These are phyloP conservation scores for Penicillium sp. DNA, from an alignment of 2,329 filamentous ascomycete species.

Conservation along the genomic window DNA sequence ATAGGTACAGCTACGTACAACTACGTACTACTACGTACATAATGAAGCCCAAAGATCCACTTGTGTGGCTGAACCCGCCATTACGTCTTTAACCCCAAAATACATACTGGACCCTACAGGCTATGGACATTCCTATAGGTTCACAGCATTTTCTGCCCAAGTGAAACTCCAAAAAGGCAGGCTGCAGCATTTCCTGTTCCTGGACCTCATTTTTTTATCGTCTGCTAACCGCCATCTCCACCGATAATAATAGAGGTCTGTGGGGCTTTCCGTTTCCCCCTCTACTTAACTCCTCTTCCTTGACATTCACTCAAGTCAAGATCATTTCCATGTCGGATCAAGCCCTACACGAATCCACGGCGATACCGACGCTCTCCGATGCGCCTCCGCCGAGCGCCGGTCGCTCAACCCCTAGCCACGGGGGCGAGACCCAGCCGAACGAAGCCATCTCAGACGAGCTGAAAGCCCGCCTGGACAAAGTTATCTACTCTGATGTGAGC, in stretches of 20 bases:
- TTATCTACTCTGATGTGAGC: conserved; percentile 49
- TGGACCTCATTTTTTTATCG: conserved; percentile 3
- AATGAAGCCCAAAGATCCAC: background rate
- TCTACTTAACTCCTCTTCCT: background rate
- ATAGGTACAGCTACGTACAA: background rate
- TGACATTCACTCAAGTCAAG: background rate
- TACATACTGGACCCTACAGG: background rate
- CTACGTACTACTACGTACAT: background rate
- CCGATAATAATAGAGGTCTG: conserved; percentile 1
- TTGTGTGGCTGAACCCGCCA: conserved; percentile 4
- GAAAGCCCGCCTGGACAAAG: conserved; percentile 41
- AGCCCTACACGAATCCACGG: conserved; percentile 23
- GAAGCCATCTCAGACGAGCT: conserved; percentile 34
- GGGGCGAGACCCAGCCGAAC: conserved; percentile 21
- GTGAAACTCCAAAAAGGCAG: background rate
- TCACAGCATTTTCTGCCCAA: background rate
- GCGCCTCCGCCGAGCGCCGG: conserved; percentile 32
- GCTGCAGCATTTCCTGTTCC: conserved; percentile 4
- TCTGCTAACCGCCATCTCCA: background rate
- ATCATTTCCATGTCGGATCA: conserved; percentile 30
- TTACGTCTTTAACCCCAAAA: background rate
- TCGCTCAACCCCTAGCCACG: conserved; percentile 25
- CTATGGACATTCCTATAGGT: background rate
- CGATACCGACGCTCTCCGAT: conserved; percentile 25
- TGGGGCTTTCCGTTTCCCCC: conserved; percentile 1